Base-by-base conservation (phyloP, 2,329 filamentous ascomycete genomes). In the Pseudopyricularia javanii region DNA sequence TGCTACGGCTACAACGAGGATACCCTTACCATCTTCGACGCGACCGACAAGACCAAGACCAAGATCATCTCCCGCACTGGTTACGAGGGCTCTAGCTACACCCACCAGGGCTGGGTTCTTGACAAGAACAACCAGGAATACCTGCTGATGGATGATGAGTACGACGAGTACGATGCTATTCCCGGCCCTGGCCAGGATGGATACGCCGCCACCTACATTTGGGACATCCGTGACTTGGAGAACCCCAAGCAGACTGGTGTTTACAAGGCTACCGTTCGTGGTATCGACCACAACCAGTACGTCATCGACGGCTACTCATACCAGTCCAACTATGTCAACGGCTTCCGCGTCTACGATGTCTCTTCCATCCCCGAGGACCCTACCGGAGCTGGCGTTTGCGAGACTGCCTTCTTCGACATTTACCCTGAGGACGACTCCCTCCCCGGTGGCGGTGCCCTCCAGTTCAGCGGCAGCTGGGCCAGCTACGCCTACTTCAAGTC, bases 1-100 rank as follows among this genome's bases (percentile, higher is more conserved):
- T 80, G 76, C 70, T 79, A 77, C 59, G 74, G 70, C 54, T 79
- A 76, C 66, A 78, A 79, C 58, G 74, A 75, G 56, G 73, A 76
- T 55, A 70, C 70, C 0, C 59, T 76, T 40, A 75, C 73, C 34
- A 74, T 76, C 56, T 76, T 73, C 60, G 74, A 79, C 51, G 70
- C 78, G 7, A 75, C 71, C 20, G 64, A 77, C 63, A 76, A 77
- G 65, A 64, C 67, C 28, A 63, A 63, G 51, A 61, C 67, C 53
- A 68, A 62, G 20, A 67, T 78, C 55, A 70, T 80, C 56, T 79
- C 76, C 50, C 69, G 68, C 54, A 79, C 75, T 2, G 72, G 70
- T 0, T 81, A 80, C 61, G 69, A 74, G n/a, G 77, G 78, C 40
- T 74, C 74, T n/a, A 62, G 70, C 15, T 80, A 79, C 66, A 78